Base-by-base conservation (phyloP, 2,329 filamentous ascomycete species). In the Diaporthe citrichinensis region DNA sequence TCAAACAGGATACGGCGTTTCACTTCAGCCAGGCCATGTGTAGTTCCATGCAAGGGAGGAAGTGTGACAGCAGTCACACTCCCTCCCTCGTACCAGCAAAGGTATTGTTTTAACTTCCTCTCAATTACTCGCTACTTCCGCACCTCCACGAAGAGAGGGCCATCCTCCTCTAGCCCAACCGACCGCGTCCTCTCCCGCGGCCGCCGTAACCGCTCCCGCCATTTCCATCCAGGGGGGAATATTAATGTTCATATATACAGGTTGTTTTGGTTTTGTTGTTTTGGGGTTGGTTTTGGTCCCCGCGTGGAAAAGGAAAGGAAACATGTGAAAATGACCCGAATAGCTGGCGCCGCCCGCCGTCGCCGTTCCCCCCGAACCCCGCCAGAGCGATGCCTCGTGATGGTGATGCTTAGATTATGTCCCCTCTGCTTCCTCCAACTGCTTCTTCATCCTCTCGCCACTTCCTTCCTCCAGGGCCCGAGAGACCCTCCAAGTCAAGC, bases 221-320 rank as follows among this genome's bases (percentile, higher is more conserved):
- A 69, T 69, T 41, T 69, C 49, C 49, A 69, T 28, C 49, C 65
- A 41, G 15, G 65, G 65, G 62, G 46, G 49, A 53, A 69, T 69
- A 68, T 68, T 68, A 69, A 69, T 69, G 65, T 14, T 41, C 12
- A 15, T 68, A 69, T 69, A 69, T 69, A 69, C 65, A 69, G 46
- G 49, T 69, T 55, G 49, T 69, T 69, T 69, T 69, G 65, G 65
- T 55, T 69, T 69, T 69, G 65, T n/a, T 51, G 36, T 51, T 51
- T 68, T 51, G 31, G 10, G 20, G 10, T 9, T 1, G 23, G 17
- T 20, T 20, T 17, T 25, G 62, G 17, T 68, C 31, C 65, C 65
- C 65, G 46, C 31, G 31, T 53, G 46, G n/a, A 53, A 53, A 68
- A 25, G 23, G 36, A 41, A 31, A 31, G n/a, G 49, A 41, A 53